Evolutionary conservation across 345 rosid genomes (phyloP).

Genomic region (Citrus maxima): DNA sequence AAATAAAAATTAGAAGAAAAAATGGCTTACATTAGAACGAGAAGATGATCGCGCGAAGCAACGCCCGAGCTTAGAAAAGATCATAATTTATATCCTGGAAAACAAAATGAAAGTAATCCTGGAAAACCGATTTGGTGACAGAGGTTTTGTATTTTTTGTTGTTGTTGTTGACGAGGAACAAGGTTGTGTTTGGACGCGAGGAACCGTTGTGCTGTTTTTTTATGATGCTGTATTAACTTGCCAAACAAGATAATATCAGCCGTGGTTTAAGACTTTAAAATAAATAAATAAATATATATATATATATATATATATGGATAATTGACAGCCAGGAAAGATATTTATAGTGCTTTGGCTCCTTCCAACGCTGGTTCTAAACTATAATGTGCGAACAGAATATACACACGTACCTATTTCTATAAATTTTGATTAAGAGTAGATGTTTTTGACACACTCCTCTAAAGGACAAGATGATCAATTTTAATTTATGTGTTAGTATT

Average conservation of each 20-base stretch:
- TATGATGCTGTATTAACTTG: background rate
- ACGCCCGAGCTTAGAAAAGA: constrained; percentile 58
- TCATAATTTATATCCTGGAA: constrained; percentile 29
- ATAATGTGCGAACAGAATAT: background rate
- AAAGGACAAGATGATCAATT: no score
- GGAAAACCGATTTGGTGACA: background rate
- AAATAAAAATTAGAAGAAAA: background rate
- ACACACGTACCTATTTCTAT: background rate
- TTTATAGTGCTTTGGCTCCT: background rate
- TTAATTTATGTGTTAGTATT: no score
- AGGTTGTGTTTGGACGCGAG: constrained; percentile 4
- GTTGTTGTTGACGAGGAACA: background rate
- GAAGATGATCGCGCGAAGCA: constrained; percentile 53
- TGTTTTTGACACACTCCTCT: no score
- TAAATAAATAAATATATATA: no score
- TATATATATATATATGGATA: no score
- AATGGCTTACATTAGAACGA: constrained; percentile 38
- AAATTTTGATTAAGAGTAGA: no score
- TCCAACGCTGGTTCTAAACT: background rate
- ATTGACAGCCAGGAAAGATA: background rate
- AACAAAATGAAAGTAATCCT: background rate
- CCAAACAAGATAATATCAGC: constrained; percentile 3
- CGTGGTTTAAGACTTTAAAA: background rate
- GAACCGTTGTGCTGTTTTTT: background rate
- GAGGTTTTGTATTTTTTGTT: background rate